Evolutionary conservation across 2,329 filamentous ascomycete genomes (phyloP), one percentile per base, ranked within the genome.

Genomic region (Periglandula ipomoeae): DNA sequence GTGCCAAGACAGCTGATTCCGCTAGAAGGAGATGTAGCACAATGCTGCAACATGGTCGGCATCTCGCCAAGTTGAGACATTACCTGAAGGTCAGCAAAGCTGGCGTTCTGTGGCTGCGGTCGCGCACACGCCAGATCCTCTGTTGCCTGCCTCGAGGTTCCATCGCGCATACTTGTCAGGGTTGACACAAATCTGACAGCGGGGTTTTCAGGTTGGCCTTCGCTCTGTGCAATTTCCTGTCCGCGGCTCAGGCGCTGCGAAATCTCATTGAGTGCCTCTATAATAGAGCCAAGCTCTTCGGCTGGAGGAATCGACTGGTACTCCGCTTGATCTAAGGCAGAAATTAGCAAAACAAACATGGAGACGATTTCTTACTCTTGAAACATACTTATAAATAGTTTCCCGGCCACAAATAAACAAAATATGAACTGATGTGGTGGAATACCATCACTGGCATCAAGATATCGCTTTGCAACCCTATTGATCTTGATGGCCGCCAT

Each of bases 371-470:
- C 11, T 44, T 5, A 4, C 17, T 20, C 11, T 39, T 5, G 2
- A 20, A 13, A 17, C 23, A 1, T 9, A 47, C 50, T 19, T 44
- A 52, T 61, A 55, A 48, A 69, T 66, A 44, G 22, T 27, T 44
- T 2, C 61, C 62, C 15, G 58, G 52, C 37, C 65, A 71, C 58
- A 39, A 69, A 71, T 0, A 65, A 51, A 44, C 67, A 71, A 43
- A 70, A 68, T 3, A 62, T 58, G 51, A 70, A 69, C 42, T 70
- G 68, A 1, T 58, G 58, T 69, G 30, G 68, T 61, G 44, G 17
- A 2, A 46, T 39, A 8, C 30, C 32, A 7, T 38, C 30, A 24
- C 32, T 46, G 17, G 22, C 30, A 38, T 35, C 32, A 2, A 46
- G 30, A 27, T 38, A 46, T 13, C 44, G 44, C 15, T 63, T 53